A percentile compares a stretch with the other conserved stretches of the same genome.
Evolutionary conservation across 495 filamentous ascomycete species (phyloP).

Genomic region (Tuber microsphaerosporum): DNA sequence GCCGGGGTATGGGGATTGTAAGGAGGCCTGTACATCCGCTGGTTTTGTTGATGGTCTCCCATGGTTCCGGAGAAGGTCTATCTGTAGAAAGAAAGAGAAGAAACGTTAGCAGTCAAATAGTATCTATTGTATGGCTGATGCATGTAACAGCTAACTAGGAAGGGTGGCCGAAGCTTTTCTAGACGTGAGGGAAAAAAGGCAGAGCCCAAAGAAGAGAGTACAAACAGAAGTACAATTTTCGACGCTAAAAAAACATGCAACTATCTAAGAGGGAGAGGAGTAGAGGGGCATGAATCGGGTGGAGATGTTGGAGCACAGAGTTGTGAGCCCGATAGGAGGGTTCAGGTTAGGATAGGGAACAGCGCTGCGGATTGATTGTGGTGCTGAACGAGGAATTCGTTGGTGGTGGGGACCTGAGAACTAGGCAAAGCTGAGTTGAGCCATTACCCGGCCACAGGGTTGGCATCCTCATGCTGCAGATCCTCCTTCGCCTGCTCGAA

Average conservation of each 20-base stretch:
- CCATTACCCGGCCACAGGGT: background rate
- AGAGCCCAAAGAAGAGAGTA: constrained; percentile 23
- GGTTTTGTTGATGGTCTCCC: constrained; percentile 38
- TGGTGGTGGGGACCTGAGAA: constrained; percentile 27
- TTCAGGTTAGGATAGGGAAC: constrained; percentile 34
- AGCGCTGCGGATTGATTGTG: constrained; percentile 27
- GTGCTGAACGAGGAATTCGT: constrained; percentile 5
- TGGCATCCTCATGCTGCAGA: background rate
- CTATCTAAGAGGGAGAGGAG: constrained; percentile 12
- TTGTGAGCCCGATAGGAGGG: constrained; percentile 23
- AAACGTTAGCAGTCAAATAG: constrained; percentile 19
- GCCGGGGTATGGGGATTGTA: constrained; percentile 30
- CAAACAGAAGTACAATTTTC: constrained; percentile 36
- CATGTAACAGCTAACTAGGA: constrained; percentile 1
- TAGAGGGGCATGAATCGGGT: constrained; percentile 1
- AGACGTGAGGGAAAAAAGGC: constrained; percentile 14
- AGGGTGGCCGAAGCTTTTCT: background rate
- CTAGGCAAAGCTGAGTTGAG: background rate
- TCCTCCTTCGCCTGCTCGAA: background rate
- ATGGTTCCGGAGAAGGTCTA: constrained; percentile 30
- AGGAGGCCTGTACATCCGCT: constrained; percentile 31
- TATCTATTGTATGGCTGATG: constrained; percentile 6
- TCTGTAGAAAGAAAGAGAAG: constrained; percentile 17
- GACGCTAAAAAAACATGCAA: constrained; percentile 37
- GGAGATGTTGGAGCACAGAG: constrained; percentile 24